Base-by-base conservation (phyloP, 2,329 filamentous ascomycete species). In the Aspergillus pseudoviridinutans region DNA sequence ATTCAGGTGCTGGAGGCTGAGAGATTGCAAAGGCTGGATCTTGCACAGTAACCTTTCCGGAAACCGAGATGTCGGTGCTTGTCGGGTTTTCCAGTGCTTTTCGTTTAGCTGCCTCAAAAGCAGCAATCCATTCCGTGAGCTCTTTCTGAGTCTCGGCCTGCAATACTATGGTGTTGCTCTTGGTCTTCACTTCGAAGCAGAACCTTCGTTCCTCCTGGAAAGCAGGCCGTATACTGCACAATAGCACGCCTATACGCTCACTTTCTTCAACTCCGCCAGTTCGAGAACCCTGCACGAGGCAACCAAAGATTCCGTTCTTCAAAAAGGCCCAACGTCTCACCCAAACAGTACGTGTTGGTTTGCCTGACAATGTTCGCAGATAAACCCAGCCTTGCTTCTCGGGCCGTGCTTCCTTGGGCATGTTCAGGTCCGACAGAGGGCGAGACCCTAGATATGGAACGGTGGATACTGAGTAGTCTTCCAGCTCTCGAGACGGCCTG, bases 181-280 rank as follows among this genome's bases (percentile, higher is more conserved):
- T 99, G 2, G 94, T 99, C 80, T 97, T 99, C 68, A 99, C 89
- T 75, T 99, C 94, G 68, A 99, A 97, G 72, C 94, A 97, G 75
- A 97, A 99, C 17, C 94, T 85, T 42, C 94, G 86, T 68, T 99
- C 94, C 75, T 99, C 94, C 64, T 91, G 87, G 53, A 95, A 89
- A 0, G 92, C 92, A 20, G 92, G 92, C 67, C 93, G 91, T 51
- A 94, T 89, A 68, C 91, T 96, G 77, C 94, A 99, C 42, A 99
- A 85, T 53, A 99, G 78, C 3, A 99, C 92, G 44, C 94, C 94
- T 59, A 96, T 96, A 76, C 96, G 92, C 68, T 99, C 94, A 50
- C 92, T 96, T 72, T 97, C 93, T 65, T 97, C 86, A 24, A 99
- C 94, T 35, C 92, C 93, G 49, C 87, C 87, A 49, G 86, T 87